These are phyloP conservation scores for Pseudogymnoascus sp. DNA, from an alignment of 2,329 filamentous ascomycete species.

Conservation along the genomic window DNA sequence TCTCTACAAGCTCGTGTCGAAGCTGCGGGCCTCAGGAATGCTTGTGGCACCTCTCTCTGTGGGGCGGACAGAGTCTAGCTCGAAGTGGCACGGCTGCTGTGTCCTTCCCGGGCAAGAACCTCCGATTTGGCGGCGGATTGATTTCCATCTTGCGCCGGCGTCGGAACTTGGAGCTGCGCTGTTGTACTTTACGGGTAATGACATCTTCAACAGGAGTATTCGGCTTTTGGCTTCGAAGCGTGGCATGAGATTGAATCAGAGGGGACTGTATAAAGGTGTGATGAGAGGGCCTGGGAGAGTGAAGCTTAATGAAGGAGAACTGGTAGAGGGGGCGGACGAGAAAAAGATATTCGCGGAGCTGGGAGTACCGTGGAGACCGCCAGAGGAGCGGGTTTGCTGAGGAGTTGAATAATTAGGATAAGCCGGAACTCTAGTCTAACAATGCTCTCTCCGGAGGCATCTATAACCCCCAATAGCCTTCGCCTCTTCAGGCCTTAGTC, in stretches of 20 bases:
- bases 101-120: constrained; percentile 49
- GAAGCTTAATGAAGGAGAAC: constrained; percentile 58
- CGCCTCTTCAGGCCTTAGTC: background rate
- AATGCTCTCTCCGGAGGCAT: background rate
- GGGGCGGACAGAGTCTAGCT: constrained; percentile 44
- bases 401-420: constrained; percentile 11
- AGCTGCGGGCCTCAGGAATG: constrained; percentile 55
- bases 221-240: constrained; percentile 72
- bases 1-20: constrained; percentile 54
- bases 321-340: constrained; percentile 71
- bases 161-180: constrained; percentile 74
- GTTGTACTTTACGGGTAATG: constrained; percentile 94
- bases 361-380: constrained; percentile 77
- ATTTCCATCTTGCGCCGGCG: constrained; percentile 75
- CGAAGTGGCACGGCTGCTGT: constrained; percentile 86
- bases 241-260: constrained; percentile 77
- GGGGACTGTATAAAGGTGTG: constrained; percentile 67
- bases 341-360: constrained; percentile 72
- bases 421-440: background rate
- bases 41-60: constrained; percentile 63
- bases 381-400: constrained; percentile 67
- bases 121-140: constrained; percentile 69
- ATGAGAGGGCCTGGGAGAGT: constrained; percentile 49
- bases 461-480: background rate
- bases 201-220: constrained; percentile 87